Evolutionary conservation across 352 stramenopile species (phyloP).

Genomic region (Phytophthora colocasiae): DNA sequence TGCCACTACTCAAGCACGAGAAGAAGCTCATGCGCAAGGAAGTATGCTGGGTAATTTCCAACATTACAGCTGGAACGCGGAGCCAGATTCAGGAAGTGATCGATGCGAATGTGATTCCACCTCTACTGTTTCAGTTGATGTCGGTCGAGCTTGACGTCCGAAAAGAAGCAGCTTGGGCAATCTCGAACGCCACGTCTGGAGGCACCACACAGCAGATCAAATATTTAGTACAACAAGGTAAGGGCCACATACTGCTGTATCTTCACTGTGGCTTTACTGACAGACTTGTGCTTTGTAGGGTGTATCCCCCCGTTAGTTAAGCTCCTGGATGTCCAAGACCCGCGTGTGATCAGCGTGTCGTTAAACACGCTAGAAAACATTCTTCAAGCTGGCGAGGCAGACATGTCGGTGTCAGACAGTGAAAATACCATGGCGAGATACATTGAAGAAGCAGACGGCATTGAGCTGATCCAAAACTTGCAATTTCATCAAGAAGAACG

Average conservation of each 20-base stretch:
- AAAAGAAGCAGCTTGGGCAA: slow-evolving; percentile 88
- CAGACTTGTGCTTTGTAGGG: slow-evolving; percentile 38
- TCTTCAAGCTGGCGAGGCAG: slow-evolving; percentile 86
- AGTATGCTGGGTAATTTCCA: slow-evolving; percentile 86
- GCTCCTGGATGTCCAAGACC: slow-evolving; percentile 92
- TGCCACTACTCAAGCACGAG: slow-evolving; percentile 74
- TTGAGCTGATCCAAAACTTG: slow-evolving; percentile 97
- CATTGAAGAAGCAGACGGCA: slow-evolving; percentile 96
- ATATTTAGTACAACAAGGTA: slow-evolving; percentile 97
- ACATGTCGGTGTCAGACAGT: slow-evolving; percentile 72
- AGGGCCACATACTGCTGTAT: not conserved
- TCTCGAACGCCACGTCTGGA: slow-evolving; percentile 81
- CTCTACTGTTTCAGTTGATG: slow-evolving; percentile 65
- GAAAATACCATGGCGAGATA: slow-evolving; percentile 97
- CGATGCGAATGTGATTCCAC: slow-evolving; percentile 77
- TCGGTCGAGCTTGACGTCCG: slow-evolving; percentile 79
- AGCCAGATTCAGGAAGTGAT: slow-evolving; percentile 85
- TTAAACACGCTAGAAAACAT: slow-evolving; percentile 98
- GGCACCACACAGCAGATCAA: slow-evolving; percentile 95
- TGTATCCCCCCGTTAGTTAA: slow-evolving; percentile 98
- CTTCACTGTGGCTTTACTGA: not conserved
- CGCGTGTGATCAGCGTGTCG: slow-evolving; percentile 97
- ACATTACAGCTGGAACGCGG: slow-evolving; percentile 77
- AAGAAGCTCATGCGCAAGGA: slow-evolving; percentile 88
- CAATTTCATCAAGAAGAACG: slow-evolving; percentile 97